Evolutionary conservation across 192 early-diverging fungal genomes (phyloP), one percentile per base, ranked within the genome.

Genomic region (Glomus cerebriforme): DNA sequence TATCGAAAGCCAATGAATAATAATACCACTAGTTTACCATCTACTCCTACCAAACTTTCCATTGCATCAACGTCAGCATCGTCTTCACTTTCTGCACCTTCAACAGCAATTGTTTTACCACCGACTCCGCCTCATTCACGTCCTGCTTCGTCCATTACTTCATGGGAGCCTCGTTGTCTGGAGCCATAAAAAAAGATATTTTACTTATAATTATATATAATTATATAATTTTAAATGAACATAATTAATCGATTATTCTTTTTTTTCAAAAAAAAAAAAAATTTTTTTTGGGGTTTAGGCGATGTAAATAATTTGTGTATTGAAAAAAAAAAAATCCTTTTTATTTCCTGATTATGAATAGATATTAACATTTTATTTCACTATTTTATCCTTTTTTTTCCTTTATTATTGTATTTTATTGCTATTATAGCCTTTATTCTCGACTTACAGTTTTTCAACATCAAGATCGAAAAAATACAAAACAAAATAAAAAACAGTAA

Each of bases 21-120:
- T 34, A 32, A 58, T 58, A 27, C 19, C 12, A 26, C 64, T 39
- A 24, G 31, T 29, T 73, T 73, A 27, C 71, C 71, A 59, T n/a
- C 45, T n/a, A 49, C 71, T 13, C 71, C 71, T 73, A 73, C 47
- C 2, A 73, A 73, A 73, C 35, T 73, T 17, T 54, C 71, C 0
- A 49, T 49, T 29, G 43, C 71, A n/a, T 31, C 71, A 15, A 49
- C 71, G 45, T 73, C 43, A 15, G 45, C 45, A 31, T 73, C 71
- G 10, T 49, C 37, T 19, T 72, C 71, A 4, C 35, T 49, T 22
- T 73, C 65, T 7, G 19, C 69, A n/a, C 75, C 59, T 74, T 68
- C 75, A 71, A 77, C 71, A 22, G 75, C 65, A 2, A 70, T 78
- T 43, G 68, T 78, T 78, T 71, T 78, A 73, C 59, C 75, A 2